These are phyloP conservation scores for Metschnikowia reukaufii DNA, from an alignment of 805 yeast genomes.

Conservation along the genomic window DNA sequence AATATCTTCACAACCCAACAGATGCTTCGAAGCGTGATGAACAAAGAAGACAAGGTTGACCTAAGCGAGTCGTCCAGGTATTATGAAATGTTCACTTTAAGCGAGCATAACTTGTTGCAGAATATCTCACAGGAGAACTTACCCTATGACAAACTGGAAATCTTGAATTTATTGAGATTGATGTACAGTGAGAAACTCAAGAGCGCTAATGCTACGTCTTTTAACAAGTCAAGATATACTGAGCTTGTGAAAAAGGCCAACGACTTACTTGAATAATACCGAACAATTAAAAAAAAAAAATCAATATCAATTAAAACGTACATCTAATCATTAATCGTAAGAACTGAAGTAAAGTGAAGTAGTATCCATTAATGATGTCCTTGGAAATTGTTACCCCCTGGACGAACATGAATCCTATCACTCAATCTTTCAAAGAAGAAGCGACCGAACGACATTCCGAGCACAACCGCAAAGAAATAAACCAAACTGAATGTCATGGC, in stretches of 20 bases:
- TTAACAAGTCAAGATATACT: conserved; percentile 38
- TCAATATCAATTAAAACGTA: not conserved
- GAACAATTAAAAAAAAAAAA: not conserved
- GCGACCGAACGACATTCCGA: conserved; percentile 71
- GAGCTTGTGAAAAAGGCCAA: conserved; percentile 34
- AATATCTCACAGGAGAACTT: conserved; percentile 32
- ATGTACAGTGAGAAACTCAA: conserved; percentile 48
- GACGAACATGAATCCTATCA: conserved; percentile 38
- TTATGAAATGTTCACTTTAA: conserved; percentile 53
- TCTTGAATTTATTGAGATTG: conserved; percentile 51
- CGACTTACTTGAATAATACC: conserved; percentile 9
- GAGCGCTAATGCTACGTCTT: conserved; percentile 37
- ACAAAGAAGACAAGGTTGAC: conserved; percentile 51
- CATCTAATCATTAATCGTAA: conserved; percentile 1
- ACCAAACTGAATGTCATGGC: conserved; percentile 69
- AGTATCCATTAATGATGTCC: conserved; percentile 6
- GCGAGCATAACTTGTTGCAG: conserved; percentile 49
- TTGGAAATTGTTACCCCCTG: conserved; percentile 22
- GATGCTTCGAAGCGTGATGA: conserved; percentile 58
- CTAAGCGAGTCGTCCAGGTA: conserved; percentile 54
- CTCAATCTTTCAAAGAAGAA: conserved; percentile 63
- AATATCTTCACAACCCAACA: conserved; percentile 70
- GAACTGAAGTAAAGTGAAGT: not conserved
- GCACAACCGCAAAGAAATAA: conserved; percentile 70
- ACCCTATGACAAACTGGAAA: conserved; percentile 45